Conservation (phyloP, 2,329 filamentous ascomycete genomes). For the Aspergillus vadensis region DNA sequence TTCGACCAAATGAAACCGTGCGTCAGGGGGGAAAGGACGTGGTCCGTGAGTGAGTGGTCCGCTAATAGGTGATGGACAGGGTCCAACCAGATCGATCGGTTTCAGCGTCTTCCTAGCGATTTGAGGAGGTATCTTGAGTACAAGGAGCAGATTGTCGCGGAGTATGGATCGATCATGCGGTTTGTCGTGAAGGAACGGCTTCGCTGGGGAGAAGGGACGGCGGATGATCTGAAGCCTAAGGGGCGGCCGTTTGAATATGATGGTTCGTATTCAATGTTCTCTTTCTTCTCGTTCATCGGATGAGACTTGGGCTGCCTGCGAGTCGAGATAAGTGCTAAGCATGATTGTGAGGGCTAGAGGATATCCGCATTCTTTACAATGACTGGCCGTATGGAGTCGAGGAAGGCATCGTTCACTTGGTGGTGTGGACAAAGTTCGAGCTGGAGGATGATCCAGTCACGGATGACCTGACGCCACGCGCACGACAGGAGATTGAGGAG, state of each 20-base stretch:
- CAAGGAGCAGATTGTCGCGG: slow-evolving; percentile 61
- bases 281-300: no score
- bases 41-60: not conserved
- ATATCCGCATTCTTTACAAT: slow-evolving; percentile 77
- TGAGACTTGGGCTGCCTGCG: not conserved
- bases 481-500: slow-evolving; percentile 65
- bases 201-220: slow-evolving; percentile 60
- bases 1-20: slow-evolving; percentile 16
- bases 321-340: not conserved
- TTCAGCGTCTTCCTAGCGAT: slow-evolving; percentile 75
- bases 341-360: slow-evolving; percentile 41
- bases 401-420: slow-evolving; percentile 74
- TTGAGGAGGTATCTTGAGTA: slow-evolving; percentile 77
- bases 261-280: slow-evolving; percentile 28
- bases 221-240: slow-evolving; percentile 37
- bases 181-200: slow-evolving; percentile 74
- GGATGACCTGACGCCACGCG: slow-evolving; percentile 67
- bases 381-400: slow-evolving; percentile 95
- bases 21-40: not conserved
- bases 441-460: slow-evolving; percentile 68
- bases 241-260: slow-evolving; percentile 37
- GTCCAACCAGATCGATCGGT: slow-evolving; percentile 70
- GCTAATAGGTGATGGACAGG: slow-evolving; percentile 34
- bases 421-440: slow-evolving; percentile 90
- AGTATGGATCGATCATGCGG: slow-evolving; percentile 74